A percentile compares a stretch with the other conserved stretches of the same genome.
phyloP scores from a whole-genome alignment of 2,329 filamentous ascomycete species.

The Juglanconis sp. region DNA sequence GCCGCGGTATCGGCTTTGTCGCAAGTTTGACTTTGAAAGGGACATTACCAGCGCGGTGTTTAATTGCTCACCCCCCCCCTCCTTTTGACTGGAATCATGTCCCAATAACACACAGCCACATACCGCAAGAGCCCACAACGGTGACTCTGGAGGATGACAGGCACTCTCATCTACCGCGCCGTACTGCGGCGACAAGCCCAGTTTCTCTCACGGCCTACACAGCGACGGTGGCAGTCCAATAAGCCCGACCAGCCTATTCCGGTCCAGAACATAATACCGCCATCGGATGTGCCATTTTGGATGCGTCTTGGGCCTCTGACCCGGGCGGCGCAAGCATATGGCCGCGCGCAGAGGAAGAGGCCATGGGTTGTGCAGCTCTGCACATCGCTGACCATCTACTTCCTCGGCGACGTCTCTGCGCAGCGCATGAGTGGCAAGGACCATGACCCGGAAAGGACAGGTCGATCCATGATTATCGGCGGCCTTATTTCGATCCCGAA shows the following conservation, averaged over 20 bases:
- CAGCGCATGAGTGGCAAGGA: constrained; percentile 62
- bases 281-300: constrained; percentile 44
- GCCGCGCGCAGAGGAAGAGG: constrained; percentile 64
- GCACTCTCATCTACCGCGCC: constrained; percentile 21
- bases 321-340: constrained; percentile 57
- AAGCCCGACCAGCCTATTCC: constrained; percentile 33
- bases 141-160: constrained; percentile 19
- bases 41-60: not conserved
- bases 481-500: constrained; percentile 70
- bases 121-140: not conserved
- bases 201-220: constrained; percentile 16
- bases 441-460: constrained; percentile 68
- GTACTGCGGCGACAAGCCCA: constrained; percentile 28
- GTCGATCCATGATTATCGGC: constrained; percentile 72
- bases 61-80: not conserved
- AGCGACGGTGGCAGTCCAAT: constrained; percentile 27
- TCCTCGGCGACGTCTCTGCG: constrained; percentile 73
- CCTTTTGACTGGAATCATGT: not conserved
- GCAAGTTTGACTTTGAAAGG: not conserved
- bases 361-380: constrained; percentile 79
- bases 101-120: not conserved
- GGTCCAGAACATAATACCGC: constrained; percentile 38
- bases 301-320: constrained; percentile 57
- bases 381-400: constrained; percentile 74
- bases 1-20: constrained; percentile 11